A percentile compares a stretch with the other conserved stretches of the same genome.
These are phyloP conservation scores for Podospora fimiseda DNA, from an alignment of 495 filamentous ascomycete genomes.

Conservation along the genomic window DNA sequence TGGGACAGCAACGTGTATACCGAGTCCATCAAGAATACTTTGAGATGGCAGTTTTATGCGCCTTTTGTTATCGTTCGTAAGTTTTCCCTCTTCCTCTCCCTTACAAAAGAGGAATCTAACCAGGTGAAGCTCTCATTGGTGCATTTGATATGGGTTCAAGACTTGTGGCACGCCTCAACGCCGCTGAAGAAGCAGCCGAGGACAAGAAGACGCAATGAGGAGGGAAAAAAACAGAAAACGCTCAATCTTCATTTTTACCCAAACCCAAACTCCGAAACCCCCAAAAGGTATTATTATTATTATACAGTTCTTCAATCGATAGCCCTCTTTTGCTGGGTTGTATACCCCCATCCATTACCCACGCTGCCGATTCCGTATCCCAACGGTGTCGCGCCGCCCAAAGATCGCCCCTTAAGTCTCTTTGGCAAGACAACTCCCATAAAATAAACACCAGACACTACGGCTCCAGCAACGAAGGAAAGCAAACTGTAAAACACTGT, in stretches of 20 bases:
- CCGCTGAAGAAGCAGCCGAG: constrained; percentile 25
- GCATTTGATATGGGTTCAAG: constrained; percentile 36
- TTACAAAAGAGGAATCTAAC: constrained; percentile 6
- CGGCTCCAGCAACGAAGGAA: constrained; percentile 49
- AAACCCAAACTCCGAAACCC: background rate
- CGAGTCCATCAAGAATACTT: constrained; percentile 45
- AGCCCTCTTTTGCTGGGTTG: constrained; percentile 34
- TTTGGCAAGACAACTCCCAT: constrained; percentile 56
- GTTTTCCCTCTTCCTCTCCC: constrained; percentile 25
- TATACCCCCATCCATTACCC: constrained; percentile 52
- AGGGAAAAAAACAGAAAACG: background rate
- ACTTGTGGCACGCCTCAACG: constrained; percentile 30
- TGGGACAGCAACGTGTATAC: constrained; percentile 44
- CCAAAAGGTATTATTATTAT: background rate
- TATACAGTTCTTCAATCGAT: constrained; percentile 23
- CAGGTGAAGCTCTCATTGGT: constrained; percentile 30
- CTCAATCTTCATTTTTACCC: background rate
- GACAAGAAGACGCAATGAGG: background rate
- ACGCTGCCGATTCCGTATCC: constrained; percentile 41
- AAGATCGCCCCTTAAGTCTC: constrained; percentile 38
- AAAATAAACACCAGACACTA: constrained; percentile 54
- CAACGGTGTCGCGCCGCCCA: constrained; percentile 51
- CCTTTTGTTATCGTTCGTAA: constrained; percentile 69
- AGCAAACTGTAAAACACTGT: constrained; percentile 59
- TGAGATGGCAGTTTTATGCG: constrained; percentile 51